phyloP scores from a whole-genome alignment of 306 rosid genomes.

The Trifolium subterraneum region DNA sequence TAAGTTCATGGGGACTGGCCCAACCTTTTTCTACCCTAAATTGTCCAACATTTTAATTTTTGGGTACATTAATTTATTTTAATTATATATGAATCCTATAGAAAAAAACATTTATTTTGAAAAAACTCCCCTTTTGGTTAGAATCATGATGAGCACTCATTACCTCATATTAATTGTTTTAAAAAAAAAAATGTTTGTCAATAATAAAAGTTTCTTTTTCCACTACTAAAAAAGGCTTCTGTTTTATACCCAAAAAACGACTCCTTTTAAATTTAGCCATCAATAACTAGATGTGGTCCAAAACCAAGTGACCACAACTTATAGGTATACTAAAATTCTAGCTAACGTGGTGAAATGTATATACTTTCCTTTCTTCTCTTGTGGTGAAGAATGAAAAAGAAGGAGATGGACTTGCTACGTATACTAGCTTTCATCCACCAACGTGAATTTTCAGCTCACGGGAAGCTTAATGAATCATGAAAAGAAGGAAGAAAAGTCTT shows the following conservation, averaged over 20 bases:
- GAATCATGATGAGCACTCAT: constrained; percentile 23
- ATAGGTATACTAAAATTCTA: constrained; percentile 55
- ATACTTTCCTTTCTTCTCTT: constrained; percentile 34
- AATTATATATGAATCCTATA: no score
- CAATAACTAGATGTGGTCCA: constrained; percentile 43
- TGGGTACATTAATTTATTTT: no score
- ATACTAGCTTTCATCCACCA: constrained; percentile 42
- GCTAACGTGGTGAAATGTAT: constrained; percentile 46
- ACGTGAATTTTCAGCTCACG: constrained; percentile 54
- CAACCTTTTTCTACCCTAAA: no score
- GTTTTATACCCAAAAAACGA: no score
- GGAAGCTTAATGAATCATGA: constrained; percentile 39
- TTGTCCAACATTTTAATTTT: no score
- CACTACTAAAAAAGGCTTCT: not conserved
- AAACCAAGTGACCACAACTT: constrained; percentile 11
- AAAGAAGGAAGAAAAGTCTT: constrained; percentile 28
- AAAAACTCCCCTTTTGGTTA: constrained; percentile 14
- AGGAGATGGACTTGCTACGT: constrained; percentile 36
- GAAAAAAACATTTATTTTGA: no score
- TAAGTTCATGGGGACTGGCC: no score
- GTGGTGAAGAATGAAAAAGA: constrained; percentile 39
- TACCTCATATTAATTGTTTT: constrained; percentile 19
- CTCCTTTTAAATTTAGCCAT: not conserved
- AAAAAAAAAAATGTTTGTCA: not conserved
- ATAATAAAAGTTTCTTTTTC: not conserved